These are phyloP conservation scores for Ophiocordyceps camponoti-floridani DNA, from an alignment of 2,329 filamentous ascomycete genomes.

Conservation along the genomic window DNA sequence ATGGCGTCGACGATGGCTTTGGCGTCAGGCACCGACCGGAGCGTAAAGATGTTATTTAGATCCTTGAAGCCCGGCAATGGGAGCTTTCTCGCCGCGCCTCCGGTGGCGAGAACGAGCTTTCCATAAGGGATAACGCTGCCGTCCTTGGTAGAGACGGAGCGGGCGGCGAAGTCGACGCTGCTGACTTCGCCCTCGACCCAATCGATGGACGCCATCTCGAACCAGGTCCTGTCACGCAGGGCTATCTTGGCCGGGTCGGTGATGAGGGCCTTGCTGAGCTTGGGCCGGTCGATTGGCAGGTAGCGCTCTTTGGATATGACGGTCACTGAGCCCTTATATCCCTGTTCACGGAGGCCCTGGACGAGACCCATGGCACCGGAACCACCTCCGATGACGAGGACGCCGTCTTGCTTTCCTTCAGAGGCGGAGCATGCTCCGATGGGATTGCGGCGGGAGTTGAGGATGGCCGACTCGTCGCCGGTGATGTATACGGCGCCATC, in stretches of 20 bases:
- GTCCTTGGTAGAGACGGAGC: constrained; percentile 55
- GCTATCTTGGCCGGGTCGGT: constrained; percentile 64
- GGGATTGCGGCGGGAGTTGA: constrained; percentile 53
- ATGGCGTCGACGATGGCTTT: constrained; percentile 64
- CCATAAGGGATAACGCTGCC: constrained; percentile 60
- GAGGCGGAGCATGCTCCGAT: constrained; percentile 49
- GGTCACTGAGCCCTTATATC: constrained; percentile 65
- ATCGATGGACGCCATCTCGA: constrained; percentile 41
- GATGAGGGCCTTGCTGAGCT: constrained; percentile 85
- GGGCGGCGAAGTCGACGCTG: constrained; percentile 56
- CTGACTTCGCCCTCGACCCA: constrained; percentile 47
- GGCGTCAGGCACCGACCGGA: constrained; percentile 61
- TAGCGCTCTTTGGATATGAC: constrained; percentile 73
- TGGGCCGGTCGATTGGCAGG: constrained; percentile 80
- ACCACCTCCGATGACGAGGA: constrained; percentile 79
- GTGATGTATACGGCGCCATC: constrained; percentile 73
- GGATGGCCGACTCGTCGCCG: constrained; percentile 63
- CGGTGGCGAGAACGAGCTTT: constrained; percentile 81
- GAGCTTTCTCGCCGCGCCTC: constrained; percentile 57
- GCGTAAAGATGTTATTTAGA: constrained; percentile 69
- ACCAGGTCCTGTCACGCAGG: constrained; percentile 63
- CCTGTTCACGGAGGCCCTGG: constrained; percentile 66
- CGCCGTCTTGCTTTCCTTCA: constrained; percentile 35
- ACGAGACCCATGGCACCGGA: constrained; percentile 68
- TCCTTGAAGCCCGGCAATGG: constrained; percentile 76